Evolutionary conservation across 208 protist species (phyloP).

Genomic region (Acanthamoeba royreba): DNA sequence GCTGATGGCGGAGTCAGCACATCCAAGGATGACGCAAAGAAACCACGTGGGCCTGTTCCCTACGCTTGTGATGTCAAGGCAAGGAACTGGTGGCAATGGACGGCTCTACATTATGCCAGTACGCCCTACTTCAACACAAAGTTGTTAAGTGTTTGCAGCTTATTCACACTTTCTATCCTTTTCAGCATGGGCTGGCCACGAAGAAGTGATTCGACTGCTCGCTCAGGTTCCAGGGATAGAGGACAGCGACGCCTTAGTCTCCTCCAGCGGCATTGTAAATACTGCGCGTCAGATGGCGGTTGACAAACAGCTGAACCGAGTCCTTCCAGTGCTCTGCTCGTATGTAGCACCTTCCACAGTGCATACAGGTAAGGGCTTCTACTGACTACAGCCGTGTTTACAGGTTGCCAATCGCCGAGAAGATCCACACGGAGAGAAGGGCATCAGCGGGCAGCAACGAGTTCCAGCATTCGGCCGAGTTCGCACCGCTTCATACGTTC

Average conservation of each 20-base stretch:
- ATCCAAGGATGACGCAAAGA: too few relatives aligned
- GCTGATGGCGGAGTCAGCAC: not conserved
- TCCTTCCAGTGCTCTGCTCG: not conserved
- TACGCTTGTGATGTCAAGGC: not conserved
- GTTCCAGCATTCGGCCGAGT: not conserved
- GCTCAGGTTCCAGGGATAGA: not conserved
- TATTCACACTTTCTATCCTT: not conserved
- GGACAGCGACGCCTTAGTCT: not conserved
- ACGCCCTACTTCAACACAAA: too few relatives aligned
- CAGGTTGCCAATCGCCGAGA: not conserved
- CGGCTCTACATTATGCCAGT: slow-evolving; percentile 25
- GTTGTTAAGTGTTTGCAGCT: too few relatives aligned
- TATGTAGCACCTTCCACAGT: not conserved
- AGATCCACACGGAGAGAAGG: not conserved
- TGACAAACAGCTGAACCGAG: not conserved
- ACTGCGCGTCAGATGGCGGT: not conserved
- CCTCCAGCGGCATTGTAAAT: not conserved
- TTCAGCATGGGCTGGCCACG: not conserved
- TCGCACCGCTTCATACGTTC: not conserved
- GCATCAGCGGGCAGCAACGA: too few relatives aligned
- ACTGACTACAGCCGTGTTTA: too few relatives aligned
- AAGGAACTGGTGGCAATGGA: slow-evolving; percentile 18
- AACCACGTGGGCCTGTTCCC: too few relatives aligned
- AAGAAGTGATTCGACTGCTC: slow-evolving; percentile 11
- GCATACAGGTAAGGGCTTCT: too few relatives aligned